phyloP scores from a whole-genome alignment of 1,284 basidiomycete genomes.

The Rugiboletus extremiorientalis region DNA sequence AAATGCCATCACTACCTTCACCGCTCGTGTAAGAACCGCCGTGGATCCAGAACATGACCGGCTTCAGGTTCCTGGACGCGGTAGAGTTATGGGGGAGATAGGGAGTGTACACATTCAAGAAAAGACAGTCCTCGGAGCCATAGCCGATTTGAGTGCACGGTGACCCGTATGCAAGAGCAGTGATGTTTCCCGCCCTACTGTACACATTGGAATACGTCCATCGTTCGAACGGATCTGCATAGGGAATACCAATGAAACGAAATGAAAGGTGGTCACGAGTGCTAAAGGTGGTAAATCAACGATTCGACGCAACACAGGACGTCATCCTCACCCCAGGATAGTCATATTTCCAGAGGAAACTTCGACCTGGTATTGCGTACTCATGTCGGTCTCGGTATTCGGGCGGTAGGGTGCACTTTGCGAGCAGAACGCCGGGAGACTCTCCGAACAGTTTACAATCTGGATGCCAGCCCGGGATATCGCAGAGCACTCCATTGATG shows the following conservation, averaged over 20 bases:
- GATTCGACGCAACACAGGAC: background rate
- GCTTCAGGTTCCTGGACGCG: slow-evolving; percentile 27
- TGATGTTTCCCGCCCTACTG: slow-evolving; percentile 20
- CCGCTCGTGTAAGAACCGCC: slow-evolving; percentile 42
- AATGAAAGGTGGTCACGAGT: slow-evolving; percentile 29
- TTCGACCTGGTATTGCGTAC: slow-evolving; percentile 1
- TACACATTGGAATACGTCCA: slow-evolving; percentile 26
- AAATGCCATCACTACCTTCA: slow-evolving; percentile 37
- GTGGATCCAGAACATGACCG: slow-evolving; percentile 44
- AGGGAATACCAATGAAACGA: slow-evolving; percentile 31
- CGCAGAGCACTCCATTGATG: background rate
- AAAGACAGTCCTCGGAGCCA: slow-evolving; percentile 36
- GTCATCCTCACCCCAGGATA: background rate
- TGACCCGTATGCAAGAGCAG: slow-evolving; percentile 32
- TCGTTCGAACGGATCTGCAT: slow-evolving; percentile 27
- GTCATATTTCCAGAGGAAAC: slow-evolving; percentile 10
- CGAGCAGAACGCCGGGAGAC: slow-evolving; percentile 11
- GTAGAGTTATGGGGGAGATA: slow-evolving; percentile 22
- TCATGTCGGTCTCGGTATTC: slow-evolving; percentile 6
- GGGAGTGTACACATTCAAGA: slow-evolving; percentile 43
- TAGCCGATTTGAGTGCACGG: slow-evolving; percentile 26
- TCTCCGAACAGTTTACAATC: background rate
- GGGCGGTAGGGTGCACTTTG: slow-evolving; percentile 13
- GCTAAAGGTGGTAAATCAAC: slow-evolving; percentile 4
- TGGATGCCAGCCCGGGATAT: slow-evolving; percentile 7